Conservation (phyloP, 306 rosid species). For the Geum urbanum region DNA sequence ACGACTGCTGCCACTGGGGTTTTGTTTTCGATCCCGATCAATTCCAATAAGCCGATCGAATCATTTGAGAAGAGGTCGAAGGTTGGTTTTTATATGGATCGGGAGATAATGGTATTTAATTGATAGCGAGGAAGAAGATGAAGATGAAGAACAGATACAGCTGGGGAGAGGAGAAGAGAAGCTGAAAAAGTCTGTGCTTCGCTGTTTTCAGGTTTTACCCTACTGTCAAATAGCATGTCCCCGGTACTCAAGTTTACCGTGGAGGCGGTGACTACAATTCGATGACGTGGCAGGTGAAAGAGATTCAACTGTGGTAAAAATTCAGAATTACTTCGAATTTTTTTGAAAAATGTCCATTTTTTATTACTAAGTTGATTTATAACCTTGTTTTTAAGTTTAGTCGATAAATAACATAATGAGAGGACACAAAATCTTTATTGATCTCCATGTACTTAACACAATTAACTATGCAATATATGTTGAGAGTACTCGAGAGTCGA, state of each 20-base stretch:
- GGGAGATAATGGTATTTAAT: slow-evolving; percentile 5
- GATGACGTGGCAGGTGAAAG: slow-evolving; percentile 6
- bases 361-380: too few species aligned
- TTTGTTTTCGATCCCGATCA: slow-evolving; percentile 19
- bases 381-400: too few species aligned
- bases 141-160: slow-evolving; percentile 14
- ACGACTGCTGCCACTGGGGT: slow-evolving; percentile 30
- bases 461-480: too few species aligned
- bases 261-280: not conserved
- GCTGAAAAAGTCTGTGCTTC: slow-evolving; percentile 8
- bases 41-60: slow-evolving; percentile 32
- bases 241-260: not conserved
- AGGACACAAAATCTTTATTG: too few species aligned
- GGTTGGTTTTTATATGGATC: slow-evolving; percentile 1
- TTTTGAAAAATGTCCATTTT: too few species aligned
- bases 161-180: not conserved
- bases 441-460: too few species aligned
- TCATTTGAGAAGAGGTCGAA: slow-evolving; percentile 7
- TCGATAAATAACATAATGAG: too few species aligned
- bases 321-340: not conserved
- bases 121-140: too few species aligned
- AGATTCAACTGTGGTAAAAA: not conserved
- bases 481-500: too few species aligned
- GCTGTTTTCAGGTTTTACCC: slow-evolving; percentile 13
- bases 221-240: not conserved